phyloP scores from a whole-genome alignment of 345 rosid genomes.

The Nasturtium officinale region DNA sequence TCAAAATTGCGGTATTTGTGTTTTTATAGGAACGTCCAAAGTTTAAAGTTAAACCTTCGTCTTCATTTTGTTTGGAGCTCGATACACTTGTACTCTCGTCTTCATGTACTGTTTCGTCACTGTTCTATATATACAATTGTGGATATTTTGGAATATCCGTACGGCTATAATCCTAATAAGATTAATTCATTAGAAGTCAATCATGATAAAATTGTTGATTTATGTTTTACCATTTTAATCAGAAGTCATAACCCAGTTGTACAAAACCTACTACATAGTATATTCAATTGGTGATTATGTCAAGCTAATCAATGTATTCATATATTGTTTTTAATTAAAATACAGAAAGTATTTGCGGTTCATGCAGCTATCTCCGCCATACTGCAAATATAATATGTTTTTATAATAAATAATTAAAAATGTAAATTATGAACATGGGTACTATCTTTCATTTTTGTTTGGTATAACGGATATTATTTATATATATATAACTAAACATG shows the following conservation, averaged over 20 bases:
- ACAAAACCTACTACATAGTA: neutral
- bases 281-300: neutral
- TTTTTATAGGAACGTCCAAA: neutral
- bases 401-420: neutral
- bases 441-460: neutral
- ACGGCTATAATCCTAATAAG: neutral
- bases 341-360: neutral
- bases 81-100: neutral
- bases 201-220: neutral
- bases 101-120: neutral
- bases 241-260: neutral
- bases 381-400: neutral
- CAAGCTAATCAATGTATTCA: neutral
- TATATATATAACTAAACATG: neutral
- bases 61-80: neutral
- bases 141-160: neutral
- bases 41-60: neutral
- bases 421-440: neutral
- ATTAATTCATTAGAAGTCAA: neutral
- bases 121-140: neutral
- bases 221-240: neutral
- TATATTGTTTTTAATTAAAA: neutral
- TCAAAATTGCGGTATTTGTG: neutral
- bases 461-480: too few species aligned
- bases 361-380: constrained; percentile 27